Base-by-base conservation (phyloP, 805 yeast species). In the Kazachstania bromeliacearum region DNA sequence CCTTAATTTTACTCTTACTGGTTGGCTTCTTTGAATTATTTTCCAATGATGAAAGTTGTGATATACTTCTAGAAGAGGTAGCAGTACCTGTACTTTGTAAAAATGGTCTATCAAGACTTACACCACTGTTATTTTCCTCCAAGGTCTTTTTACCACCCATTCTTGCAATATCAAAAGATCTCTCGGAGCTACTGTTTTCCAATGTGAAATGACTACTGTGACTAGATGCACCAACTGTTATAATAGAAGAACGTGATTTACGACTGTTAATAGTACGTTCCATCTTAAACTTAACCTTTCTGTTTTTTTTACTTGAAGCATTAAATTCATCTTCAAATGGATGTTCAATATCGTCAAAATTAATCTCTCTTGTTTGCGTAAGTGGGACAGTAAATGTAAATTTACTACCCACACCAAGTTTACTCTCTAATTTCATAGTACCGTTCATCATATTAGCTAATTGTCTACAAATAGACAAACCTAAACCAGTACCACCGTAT, bases 401-500 rank as follows among this genome's bases (percentile, higher is more conserved):
- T 8, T 77, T 78, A 1, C 95, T 80, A 1, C 98, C 98, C 17
- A 73, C 68, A 0, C 95, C 96, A 15, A 83, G 71, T 19, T 70
- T 67, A 0, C 95, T 81, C 38, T 79, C 70, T 34, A 92, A 59
- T 2, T 76, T 71, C 60, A 92, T 72, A 0, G 85, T 76, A 38
- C 98, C 96, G 39, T 77, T 71, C 97, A 89, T 89, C 76, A 88
- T 75, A 24, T 71, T 73, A 0, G 96, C 95, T 41, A 92, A 71
- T 59, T 89, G 96, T 40, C 85, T 69, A 60, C 96, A 92, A 51
- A 89, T 89, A 1, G 79, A 72, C 30, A 89, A 69, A 1, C 98
- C 98, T 33, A 89, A 66, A 2, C 97, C 98, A 0, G 96, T 92
- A 46, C 98, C 98, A 40, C 97, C 96, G 53, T 82, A 79, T 39